These are phyloP conservation scores for Trichoderma oligosporum DNA, from an alignment of 2,329 filamentous ascomycete genomes.

Conservation along the genomic window DNA sequence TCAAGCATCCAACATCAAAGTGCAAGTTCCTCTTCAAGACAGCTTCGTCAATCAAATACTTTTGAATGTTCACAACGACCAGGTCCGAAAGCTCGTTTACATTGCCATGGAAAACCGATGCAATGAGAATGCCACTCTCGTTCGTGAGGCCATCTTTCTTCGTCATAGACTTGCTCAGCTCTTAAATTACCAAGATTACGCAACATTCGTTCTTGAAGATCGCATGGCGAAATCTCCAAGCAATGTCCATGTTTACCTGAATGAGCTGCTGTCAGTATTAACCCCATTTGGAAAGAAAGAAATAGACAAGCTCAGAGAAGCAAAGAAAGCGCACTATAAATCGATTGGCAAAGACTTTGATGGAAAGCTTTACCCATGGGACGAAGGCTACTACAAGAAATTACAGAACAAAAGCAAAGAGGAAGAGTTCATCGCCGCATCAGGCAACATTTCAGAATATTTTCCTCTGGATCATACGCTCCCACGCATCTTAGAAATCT, in stretches of 20 bases:
- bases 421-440: too few species aligned
- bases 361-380: background rate
- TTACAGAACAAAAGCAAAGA: background rate
- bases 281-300: background rate
- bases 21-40: background rate
- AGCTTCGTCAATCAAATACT: background rate
- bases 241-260: background rate
- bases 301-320: background rate
- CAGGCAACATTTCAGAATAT: background rate
- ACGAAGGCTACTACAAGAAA: background rate
- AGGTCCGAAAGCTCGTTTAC: background rate
- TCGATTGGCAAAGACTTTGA: background rate
- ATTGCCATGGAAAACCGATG: background rate
- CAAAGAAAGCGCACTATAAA: background rate
- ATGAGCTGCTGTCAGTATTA: background rate
- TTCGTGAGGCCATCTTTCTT: background rate
- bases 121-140: background rate
- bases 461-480: background rate
- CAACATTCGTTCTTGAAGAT: background rate
- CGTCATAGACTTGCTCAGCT: background rate
- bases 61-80: background rate
- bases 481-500: background rate
- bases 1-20: background rate
- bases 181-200: background rate
- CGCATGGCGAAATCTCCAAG: background rate